Conservation (phyloP, 352 stramenopile species). For the Globisporangium paroecandrum region DNA sequence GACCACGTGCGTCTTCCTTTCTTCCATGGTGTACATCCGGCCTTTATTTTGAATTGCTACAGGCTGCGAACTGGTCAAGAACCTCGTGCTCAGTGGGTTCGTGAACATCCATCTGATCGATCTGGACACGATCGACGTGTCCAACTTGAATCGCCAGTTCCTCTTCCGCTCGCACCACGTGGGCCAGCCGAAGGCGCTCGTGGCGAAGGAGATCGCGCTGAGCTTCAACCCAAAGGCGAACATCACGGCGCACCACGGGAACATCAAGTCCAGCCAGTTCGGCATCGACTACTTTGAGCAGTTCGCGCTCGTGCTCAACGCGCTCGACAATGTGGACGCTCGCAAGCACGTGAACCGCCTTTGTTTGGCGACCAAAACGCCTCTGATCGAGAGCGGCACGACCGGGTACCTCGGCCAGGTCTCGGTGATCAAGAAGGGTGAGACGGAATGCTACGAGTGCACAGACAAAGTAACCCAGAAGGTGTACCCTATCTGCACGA, state of each 20-base stretch:
- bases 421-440: constrained; percentile 95
- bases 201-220: constrained; percentile 74
- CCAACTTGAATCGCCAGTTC: constrained; percentile 99
- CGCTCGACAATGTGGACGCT: constrained; percentile 99
- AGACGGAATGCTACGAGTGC: constrained; percentile 99
- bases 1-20: not conserved
- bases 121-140: constrained; percentile 99
- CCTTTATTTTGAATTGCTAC: not conserved
- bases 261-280: constrained; percentile 93
- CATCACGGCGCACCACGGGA: constrained; percentile 95
- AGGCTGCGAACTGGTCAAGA: constrained; percentile 99
- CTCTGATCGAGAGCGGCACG: constrained; percentile 97
- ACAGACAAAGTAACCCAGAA: constrained; percentile 93
- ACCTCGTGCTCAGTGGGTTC: constrained; percentile 97
- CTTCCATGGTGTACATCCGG: not conserved
- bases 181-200: constrained; percentile 94
- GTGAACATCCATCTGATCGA: constrained; percentile 93
- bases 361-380: constrained; percentile 88
- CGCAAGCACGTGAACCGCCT: constrained; percentile 98
- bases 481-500: constrained; percentile 99
- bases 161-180: constrained; percentile 98
- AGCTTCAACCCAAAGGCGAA: constrained; percentile 88
- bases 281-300: constrained; percentile 94
- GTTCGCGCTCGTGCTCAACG: constrained; percentile 99
- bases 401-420: constrained; percentile 98